Evolutionary conservation across 306 rosid genomes (phyloP), one percentile per base, ranked within the genome.

Genomic region (Psophocarpus tetragonolobus): DNA sequence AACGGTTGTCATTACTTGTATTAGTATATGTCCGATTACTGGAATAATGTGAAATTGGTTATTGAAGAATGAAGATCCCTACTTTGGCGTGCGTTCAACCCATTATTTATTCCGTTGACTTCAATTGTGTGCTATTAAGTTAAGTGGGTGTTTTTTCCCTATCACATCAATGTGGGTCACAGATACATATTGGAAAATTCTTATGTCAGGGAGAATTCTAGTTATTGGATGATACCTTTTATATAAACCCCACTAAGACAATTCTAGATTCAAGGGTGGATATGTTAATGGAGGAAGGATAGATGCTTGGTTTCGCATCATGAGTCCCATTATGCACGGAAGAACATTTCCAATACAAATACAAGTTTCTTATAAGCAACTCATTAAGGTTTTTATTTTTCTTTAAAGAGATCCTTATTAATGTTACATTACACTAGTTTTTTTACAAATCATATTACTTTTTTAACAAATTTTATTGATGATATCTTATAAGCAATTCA

Each of bases 41-140:
- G 75, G 74, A 89, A 89, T 89, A 82, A 87, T 80, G 76, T 84
- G 84, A 87, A 72, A 84, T 86, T 84, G 87, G 76, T 85, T 77
- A 63, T 61, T n/a, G n/a, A n/a, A n/a, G n/a, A n/a, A n/a, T 54
- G 29, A 75, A 64, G 20, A 26, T 26, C 20, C 65, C 4, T 74
- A 77, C 30, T 75, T 68, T 38, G 73, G 78, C 45, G 56, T 72
- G 67, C 80, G 51, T 70, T 56, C 35, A 11, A 27, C 20, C 39
- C 65, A 33, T 74, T 72, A 58, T 73, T 70, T 36, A 27, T 30
- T 29, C 20, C 41, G 29, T 77, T 68, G 71, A 69, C 68, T 32
- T 61, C 15, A 24, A 56, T 24, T 24, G 14, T 21, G 62, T 54
- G 20, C 23, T 3, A 7, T 17, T 51, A n/a, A n/a, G 29, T 10